These are phyloP conservation scores for Echria macrotheca DNA, from an alignment of 495 filamentous ascomycete genomes.

Conservation along the genomic window DNA sequence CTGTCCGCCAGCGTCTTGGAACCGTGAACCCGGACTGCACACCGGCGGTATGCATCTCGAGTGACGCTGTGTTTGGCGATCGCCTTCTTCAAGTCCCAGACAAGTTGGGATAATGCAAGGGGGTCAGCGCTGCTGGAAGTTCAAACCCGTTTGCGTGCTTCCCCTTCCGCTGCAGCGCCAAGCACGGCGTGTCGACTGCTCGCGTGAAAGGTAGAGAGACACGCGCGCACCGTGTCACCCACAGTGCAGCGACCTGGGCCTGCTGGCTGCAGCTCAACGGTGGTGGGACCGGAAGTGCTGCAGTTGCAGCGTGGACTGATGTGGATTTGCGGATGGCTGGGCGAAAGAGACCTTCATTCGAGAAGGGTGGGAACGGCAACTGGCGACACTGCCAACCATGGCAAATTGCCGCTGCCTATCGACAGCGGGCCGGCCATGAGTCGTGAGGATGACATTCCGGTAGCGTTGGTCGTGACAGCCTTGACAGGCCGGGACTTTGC, in stretches of 20 bases:
- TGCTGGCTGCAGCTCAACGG: slow-evolving; percentile 2
- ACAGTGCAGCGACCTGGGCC: slow-evolving; percentile 12
- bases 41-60: slow-evolving; percentile 11
- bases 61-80: not conserved
- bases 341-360: not conserved
- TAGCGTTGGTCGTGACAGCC: not conserved
- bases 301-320: slow-evolving; percentile 2
- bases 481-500: not conserved
- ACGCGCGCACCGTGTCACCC: slow-evolving; percentile 13
- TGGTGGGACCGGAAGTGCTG: slow-evolving; percentile 12
- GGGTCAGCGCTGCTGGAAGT: not conserved
- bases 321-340: slow-evolving; percentile 6
- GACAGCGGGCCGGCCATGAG: not conserved
- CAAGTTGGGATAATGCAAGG: slow-evolving; percentile 11
- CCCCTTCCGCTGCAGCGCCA: slow-evolving; percentile 15
- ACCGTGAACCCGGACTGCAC: slow-evolving; percentile 4
- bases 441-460: not conserved
- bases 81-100: too few relatives aligned
- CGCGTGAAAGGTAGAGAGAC: slow-evolving; percentile 16
- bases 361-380: slow-evolving; percentile 1
- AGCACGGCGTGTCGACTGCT: slow-evolving; percentile 9
- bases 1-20: too few relatives aligned
- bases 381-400: slow-evolving; percentile 4
- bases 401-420: slow-evolving; percentile 2
- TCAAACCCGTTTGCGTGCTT: slow-evolving; percentile 14